Percentiles rank a stretch among this genome's conserved stretches.
These are phyloP conservation scores for Dendrobium catenatum DNA, from an alignment of 106 monocot species.

Conservation along the genomic window DNA sequence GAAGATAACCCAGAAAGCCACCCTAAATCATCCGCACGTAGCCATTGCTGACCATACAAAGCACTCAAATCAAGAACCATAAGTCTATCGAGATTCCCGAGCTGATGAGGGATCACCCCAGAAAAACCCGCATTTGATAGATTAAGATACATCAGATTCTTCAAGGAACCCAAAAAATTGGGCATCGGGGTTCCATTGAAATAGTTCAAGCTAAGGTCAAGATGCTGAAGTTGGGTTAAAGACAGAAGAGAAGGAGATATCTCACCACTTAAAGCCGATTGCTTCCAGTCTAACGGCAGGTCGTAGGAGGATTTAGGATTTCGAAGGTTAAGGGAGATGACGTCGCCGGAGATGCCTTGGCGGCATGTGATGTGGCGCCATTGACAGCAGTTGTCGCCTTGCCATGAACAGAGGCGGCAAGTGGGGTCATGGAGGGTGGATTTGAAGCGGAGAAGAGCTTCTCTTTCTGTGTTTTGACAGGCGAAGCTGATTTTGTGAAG, in stretches of 20 bases:
- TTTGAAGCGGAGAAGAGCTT: constrained; percentile 17
- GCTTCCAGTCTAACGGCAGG: background rate
- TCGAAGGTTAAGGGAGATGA: constrained; percentile 19
- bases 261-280: constrained; percentile 12
- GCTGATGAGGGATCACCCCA: constrained; percentile 14
- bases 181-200: constrained; percentile 27
- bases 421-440: constrained; percentile 2
- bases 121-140: constrained; percentile 15
- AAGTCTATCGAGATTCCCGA: constrained; percentile 15
- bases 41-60: background rate
- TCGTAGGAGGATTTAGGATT: background rate
- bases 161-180: constrained; percentile 19
- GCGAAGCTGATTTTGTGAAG: no score
- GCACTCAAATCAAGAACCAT: background rate
- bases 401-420: constrained; percentile 25
- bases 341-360: constrained; percentile 10
- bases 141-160: constrained; percentile 13
- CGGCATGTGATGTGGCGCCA: constrained; percentile 31
- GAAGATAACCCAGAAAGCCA: constrained; percentile 7
- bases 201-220: constrained; percentile 33
- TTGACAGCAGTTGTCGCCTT: constrained; percentile 25
- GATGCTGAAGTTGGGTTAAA: constrained; percentile 12
- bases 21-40: background rate
- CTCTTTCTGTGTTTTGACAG: constrained; percentile 9
- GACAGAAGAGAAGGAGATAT: constrained; percentile 17